Evolutionary conservation across 495 filamentous ascomycete species (phyloP), one percentile per base, ranked within the genome.

Genomic region (Tuber aestivum): DNA sequence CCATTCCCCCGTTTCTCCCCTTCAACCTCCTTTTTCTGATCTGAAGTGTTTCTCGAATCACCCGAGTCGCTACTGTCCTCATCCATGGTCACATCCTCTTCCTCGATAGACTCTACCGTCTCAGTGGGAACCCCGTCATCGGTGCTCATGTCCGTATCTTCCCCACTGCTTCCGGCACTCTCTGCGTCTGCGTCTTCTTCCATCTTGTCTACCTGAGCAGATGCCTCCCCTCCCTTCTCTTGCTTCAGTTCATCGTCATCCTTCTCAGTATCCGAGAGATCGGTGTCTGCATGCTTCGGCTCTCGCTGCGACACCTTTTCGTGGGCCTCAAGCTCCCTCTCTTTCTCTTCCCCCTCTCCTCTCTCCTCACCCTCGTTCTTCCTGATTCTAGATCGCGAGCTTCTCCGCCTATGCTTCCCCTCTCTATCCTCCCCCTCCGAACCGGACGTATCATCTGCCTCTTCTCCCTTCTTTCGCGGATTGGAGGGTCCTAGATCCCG

Each of bases 321-420:
- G 70, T 74, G 75, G 41, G 69, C 75, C 4, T 82, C 78, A 27
- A 75, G 75, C 45, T 69, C 72, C 37, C 61, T 78, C 78, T 41
- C 71, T 68, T 16, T 71, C 35, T 56, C 70, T 6, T 70, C 77
- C 45, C 61, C 74, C n/a, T 70, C 76, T 12, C 70, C 75, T n/a
- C 69, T 69, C 7, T 69, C 41, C 48, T 72, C 75, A 5, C 73
- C 74, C 42, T 70, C 72, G 40, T 41, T 73, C 41, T 69, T 77
- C 23, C 18, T 68, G 4, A 32, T 10, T 21, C 70, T 44, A 42
- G 21, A 72, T 38, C 50, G 41, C 5, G 76, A 72, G 78, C 65
- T 84, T 82, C 72, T 84, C 71, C 85, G 84, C 69, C 86, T 86
- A 9, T 83, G 70, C 16, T 85, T 82, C 45, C 82, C 84, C 72